Evolutionary conservation across 345 rosid species (phyloP), one percentile per base, ranked within the genome.

Genomic region (Laguncularia racemosa): DNA sequence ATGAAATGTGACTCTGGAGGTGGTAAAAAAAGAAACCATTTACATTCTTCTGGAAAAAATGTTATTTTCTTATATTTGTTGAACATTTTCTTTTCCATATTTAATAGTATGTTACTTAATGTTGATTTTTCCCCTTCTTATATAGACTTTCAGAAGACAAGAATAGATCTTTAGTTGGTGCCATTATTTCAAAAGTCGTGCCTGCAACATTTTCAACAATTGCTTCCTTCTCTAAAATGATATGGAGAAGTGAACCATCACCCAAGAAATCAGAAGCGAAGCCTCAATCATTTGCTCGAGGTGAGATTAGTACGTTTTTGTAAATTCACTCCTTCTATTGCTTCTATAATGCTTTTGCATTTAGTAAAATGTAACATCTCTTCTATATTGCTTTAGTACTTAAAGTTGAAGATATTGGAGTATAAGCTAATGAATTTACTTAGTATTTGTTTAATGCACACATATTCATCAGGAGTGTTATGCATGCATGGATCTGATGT

Each of bases 201-300:
- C 99, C 99, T 60, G 97, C 81, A 17, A 82, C 99, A 49, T 81
- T 85, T 60, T 89, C 97, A 47, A 87, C 99, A n/a, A 87, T 93
- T 59, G 80, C 91, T 68, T 86, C 95, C 53, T 72, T 93, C 56
- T 85, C 97, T 16, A 89, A 87, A 72, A 85, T 85, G 84, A 78
- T 93, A 59, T 93, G 99, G 96, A 76, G 92, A 63, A 82, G 95
- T 60, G 89, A 85, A 38, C 78, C 79, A 7, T 65, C 91, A 33
- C 65, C 67, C 44, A 77, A 67, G 64, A 79, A 80, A 49, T 57
- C 83, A 60, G 96, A 89, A 76, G 76, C 72, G 50, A 85, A 83
- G 73, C 75, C 88, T 55, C 97, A 86, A 67, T 60, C 97, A 20
- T 93, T 93, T 68, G 96, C 99, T 60, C 77, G 78, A 79, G 96